phyloP scores from a whole-genome alignment of 441 rosid species.

The Gossypium davidsonii region DNA sequence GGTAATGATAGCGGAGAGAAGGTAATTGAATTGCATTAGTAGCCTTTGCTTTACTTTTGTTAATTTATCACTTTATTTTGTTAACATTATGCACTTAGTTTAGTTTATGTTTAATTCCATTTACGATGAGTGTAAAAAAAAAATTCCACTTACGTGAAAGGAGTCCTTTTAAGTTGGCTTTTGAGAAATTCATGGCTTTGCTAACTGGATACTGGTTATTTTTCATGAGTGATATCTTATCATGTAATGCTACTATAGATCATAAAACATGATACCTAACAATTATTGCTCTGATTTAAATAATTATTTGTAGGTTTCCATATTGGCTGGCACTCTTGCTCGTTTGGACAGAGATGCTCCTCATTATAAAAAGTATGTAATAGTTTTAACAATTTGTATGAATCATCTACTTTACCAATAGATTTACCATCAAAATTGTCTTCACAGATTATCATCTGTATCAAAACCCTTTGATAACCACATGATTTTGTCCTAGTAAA shows the following conservation, averaged over 20 bases:
- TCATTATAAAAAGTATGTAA: slow-evolving; percentile 68
- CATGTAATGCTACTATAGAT: neutral
- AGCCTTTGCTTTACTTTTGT: neutral
- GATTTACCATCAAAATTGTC: neutral
- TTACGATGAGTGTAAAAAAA: neutral
- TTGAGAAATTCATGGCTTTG: slow-evolving; percentile 4
- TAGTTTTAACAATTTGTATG: slow-evolving; percentile 13
- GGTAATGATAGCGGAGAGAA: slow-evolving; percentile 99
- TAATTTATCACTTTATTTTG: neutral
- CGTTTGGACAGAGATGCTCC: slow-evolving; percentile 99
- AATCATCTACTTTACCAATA: neutral
- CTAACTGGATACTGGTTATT: neutral
- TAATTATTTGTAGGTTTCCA: slow-evolving; percentile 70
- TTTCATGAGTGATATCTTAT: neutral
- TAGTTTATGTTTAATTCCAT: slow-evolving; percentile 5
- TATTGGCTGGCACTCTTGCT: slow-evolving; percentile 94
- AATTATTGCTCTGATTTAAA: slow-evolving; percentile 6
- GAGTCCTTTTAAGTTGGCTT: neutral
- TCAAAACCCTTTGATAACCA: slow-evolving; percentile 1
- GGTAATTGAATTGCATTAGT: slow-evolving; percentile 18
- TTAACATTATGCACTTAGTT: neutral
- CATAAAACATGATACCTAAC: neutral
- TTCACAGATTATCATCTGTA: slow-evolving; percentile 1
- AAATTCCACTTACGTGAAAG: neutral
- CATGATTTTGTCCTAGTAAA: slow-evolving; percentile 8